Evolutionary conservation across 225 moss, liverwort and hornwort species (phyloP).

Genomic region (Neckera pumila): DNA sequence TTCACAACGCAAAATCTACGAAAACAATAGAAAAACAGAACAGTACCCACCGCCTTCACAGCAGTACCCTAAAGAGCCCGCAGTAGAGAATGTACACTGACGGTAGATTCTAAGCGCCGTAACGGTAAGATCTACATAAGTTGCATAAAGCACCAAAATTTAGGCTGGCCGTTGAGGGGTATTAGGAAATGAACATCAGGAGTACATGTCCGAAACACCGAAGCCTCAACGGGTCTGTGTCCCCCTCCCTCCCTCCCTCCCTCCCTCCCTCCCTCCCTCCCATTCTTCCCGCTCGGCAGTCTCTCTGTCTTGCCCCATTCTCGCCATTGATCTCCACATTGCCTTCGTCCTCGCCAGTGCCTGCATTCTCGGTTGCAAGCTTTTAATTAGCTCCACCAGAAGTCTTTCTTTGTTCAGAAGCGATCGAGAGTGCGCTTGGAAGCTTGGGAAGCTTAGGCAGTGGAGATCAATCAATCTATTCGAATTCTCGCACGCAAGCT

Average conservation of each 20-base stretch:
- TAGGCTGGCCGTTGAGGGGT: not conserved
- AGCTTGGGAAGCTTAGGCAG: not conserved
- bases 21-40: too few relatives aligned
- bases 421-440: too few relatives aligned
- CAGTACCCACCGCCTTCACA: too few relatives aligned
- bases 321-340: too few relatives aligned
- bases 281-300: not conserved
- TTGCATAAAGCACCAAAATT: not conserved
- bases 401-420: too few relatives aligned
- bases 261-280: not conserved
- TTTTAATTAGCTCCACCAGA: too few relatives aligned
- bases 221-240: not conserved
- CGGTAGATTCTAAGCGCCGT: not conserved
- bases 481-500: too few relatives aligned
- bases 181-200: rapidly evolving
- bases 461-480: not conserved
- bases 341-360: not conserved
- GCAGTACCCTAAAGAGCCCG: not conserved
- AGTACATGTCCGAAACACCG: not conserved
- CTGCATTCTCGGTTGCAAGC: not conserved
- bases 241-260: not conserved
- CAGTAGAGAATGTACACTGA: rapidly evolving
- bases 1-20: not conserved
- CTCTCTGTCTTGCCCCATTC: not conserved
- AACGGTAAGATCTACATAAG: not conserved